Evolutionary conservation across 768 basidiomycete genomes (phyloP).

Genomic region (Pleurotus ostreatus): DNA sequence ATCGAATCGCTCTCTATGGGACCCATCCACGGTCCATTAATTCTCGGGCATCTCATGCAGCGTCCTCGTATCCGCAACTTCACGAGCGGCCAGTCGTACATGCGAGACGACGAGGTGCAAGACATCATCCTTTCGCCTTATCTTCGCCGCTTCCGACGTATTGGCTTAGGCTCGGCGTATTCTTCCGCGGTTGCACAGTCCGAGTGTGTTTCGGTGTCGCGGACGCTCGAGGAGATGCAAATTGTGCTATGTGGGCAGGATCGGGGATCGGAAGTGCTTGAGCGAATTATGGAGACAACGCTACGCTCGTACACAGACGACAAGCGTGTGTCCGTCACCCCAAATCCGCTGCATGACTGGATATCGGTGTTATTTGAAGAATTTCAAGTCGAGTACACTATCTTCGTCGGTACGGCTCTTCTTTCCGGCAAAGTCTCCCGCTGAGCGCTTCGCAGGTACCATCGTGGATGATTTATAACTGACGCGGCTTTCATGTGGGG

Average conservation of each 20-base stretch:
- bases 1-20: conserved; percentile 28
- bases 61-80: conserved; percentile 20
- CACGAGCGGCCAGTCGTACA: conserved; percentile 28
- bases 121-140: conserved; percentile 25
- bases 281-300: background rate
- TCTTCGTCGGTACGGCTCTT: background rate
- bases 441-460: background rate
- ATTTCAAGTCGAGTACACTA: background rate
- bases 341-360: background rate
- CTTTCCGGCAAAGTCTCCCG: background rate
- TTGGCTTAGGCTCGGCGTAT: conserved; percentile 17
- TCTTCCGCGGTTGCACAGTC: conserved; percentile 25
- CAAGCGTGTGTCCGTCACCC: background rate
- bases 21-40: conserved; percentile 30
- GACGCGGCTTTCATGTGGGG: background rate
- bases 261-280: background rate
- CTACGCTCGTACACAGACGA: background rate
- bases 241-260: conserved; percentile 18
- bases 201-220: conserved; percentile 18
- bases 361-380: background rate
- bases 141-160: conserved; percentile 22
- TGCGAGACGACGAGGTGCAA: conserved; percentile 31
- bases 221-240: conserved; percentile 22
- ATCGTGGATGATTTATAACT: background rate
- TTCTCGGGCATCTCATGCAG: conserved; percentile 21